Evolutionary conservation across 2,329 filamentous ascomycete genomes (phyloP), one percentile per base, ranked within the genome.

Genomic region (Clarireedia sp.): DNA sequence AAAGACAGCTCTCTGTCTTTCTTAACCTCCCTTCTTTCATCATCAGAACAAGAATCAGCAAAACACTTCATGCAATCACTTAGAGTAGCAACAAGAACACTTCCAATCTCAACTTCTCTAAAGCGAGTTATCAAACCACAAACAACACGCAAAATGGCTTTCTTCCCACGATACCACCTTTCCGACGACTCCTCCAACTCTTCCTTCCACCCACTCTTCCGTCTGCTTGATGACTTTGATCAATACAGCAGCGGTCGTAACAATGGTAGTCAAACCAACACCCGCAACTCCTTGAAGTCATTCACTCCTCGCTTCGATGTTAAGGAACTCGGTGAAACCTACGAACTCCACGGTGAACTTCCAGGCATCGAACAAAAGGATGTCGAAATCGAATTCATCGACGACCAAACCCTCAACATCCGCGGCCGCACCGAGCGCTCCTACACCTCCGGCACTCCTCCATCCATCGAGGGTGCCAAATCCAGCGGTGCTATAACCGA

Each of bases 271-370:
- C 59, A 48, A 33, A 55, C 57, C 21, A 62, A 60, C 48, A 59
- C 60, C 57, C 19, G 43, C 49, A 58, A 60, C 47, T 17, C 29
- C 37, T 53, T 61, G 37, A 67, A 64, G 47, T 74, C 79, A 66
- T 91, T 90, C 79, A 79, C 81, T 56, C 89, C 88, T 54, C 86
- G 83, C 71, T 92, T 92, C 67, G 88, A 92, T 65, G 78, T 91
- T 59, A 84, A 81, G 69, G 89, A 94, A 74, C 80, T 79, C 12
- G 78, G 79, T 58, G 72, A 81, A 5, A 69, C 75, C 60, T 92
- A 90, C 68, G 85, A 92, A 71, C 83, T 92, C 19, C 82, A 91
- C 64, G 89, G 88, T 65, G 88, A 92, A 71, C 81, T 92, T 5
- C 85, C 88, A 0, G 89, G 89, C 54, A 76, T 91, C 63, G 79